Percentiles rank a stretch among this genome's conserved stretches.
Conservation (phyloP, 2,329 filamentous ascomycete genomes). For the Penicillium frequentans region DNA sequence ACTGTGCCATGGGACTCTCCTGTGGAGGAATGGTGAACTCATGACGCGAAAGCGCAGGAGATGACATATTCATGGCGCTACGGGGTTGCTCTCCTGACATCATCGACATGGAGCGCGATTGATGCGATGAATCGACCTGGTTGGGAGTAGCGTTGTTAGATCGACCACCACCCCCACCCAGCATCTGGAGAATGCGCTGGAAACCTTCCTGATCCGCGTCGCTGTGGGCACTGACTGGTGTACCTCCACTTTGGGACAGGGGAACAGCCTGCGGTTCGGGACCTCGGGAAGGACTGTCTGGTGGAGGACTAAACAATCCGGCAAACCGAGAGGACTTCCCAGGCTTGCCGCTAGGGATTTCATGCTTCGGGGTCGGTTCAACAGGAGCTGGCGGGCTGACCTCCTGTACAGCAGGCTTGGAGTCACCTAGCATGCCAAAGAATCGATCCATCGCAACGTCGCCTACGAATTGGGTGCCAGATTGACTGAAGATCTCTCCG, state of each 20-base stretch:
- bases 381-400: constrained; percentile 36
- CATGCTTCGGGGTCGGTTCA: constrained; percentile 44
- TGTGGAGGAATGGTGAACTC: constrained; percentile 33
- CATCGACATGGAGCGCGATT: constrained; percentile 30
- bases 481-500: constrained; percentile 53
- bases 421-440: constrained; percentile 62
- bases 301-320: constrained; percentile 67
- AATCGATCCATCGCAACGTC: constrained; percentile 75
- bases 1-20: constrained; percentile 30
- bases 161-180: constrained; percentile 62
- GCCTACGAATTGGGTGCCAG: constrained; percentile 61
- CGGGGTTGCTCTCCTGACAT: constrained; percentile 31
- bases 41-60: constrained; percentile 31
- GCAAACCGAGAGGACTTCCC: constrained; percentile 81
- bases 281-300: constrained; percentile 53
- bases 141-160: constrained; percentile 48
- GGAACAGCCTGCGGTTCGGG: constrained; percentile 22
- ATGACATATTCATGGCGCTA: constrained; percentile 27
- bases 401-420: constrained; percentile 46
- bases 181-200: constrained; percentile 76
- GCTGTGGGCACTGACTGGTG: constrained; percentile 40
- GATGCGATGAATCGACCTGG: constrained; percentile 33
- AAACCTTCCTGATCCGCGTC: constrained; percentile 84
- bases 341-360: constrained; percentile 52
- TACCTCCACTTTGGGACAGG: constrained; percentile 8